Evolutionary conservation across 2,329 filamentous ascomycete species (phyloP), one percentile per base, ranked within the genome.

Genomic region (Pyrenophora graminea): DNA sequence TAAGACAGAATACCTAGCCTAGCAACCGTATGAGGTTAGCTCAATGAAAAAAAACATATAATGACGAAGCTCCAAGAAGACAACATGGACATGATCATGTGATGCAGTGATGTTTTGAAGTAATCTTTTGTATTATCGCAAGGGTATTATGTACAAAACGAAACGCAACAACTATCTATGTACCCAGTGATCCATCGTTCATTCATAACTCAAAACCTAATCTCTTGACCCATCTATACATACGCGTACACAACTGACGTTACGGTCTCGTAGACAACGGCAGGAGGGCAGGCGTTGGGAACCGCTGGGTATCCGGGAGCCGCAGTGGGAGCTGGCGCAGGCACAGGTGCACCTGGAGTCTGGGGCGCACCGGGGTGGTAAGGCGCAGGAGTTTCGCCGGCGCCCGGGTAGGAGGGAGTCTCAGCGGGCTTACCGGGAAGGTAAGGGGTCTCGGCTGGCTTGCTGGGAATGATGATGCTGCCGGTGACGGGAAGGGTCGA

Each of bases 401-500:
- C 23, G 8, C 23, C 23, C 23, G 23, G 23, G 23, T 25, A 25
- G 7, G 23, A 25, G 23, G 23, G 23, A 25, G 38, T 15, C 19
- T 25, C n/a, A 17, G 38, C 21, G 3, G 38, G 38, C 19, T 27
- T 17, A 12, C 36, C 33, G 15, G 48, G 48, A 12, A 51, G 43
- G 18, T 23, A 47, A 19, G 43, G 33, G 23, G 48, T 51, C 43
- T 51, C 38, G 10, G 39, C 10, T n/a, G 48, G 43, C 43, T 51
- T 46, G 2, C 36, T 23, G 7, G 48, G 25, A 12, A 32, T 32
- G 23, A 37, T 41, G 13, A 32, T 10, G 27, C 31, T 37, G 32
- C 32, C 39, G 21, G 37, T 32, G 3, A 18, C 32, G n/a, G 38
- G 25, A 12, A 51, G 37, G 8, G 48, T 51, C 27, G 43, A 51